Conservation (phyloP, 495 filamentous ascomycete genomes). For the Xylaria curta region DNA sequence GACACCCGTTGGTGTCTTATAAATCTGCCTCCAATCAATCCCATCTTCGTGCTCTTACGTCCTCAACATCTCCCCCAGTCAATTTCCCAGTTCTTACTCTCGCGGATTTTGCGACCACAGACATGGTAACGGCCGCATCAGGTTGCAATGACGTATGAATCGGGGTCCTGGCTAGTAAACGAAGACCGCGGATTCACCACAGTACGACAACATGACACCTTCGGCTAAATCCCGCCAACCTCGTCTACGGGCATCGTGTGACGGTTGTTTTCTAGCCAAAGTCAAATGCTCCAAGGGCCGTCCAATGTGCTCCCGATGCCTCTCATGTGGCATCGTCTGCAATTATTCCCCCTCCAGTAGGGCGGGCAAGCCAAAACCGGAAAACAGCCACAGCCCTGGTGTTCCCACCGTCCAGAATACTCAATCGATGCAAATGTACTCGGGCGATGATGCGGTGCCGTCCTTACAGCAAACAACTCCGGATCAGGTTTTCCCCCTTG, state of each 20-base stretch:
- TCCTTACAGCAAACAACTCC: slow-evolving; percentile 30
- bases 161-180: neutral
- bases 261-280: slow-evolving; percentile 62
- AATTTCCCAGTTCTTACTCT: neutral
- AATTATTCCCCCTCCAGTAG: slow-evolving; percentile 58
- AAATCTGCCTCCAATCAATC: neutral
- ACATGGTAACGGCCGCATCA: neutral
- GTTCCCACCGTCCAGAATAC: slow-evolving; percentile 9
- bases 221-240: slow-evolving; percentile 46
- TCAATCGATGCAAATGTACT: slow-evolving; percentile 29
- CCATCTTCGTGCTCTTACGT: neutral
- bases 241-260: slow-evolving; percentile 58
- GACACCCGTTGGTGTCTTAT: neutral
- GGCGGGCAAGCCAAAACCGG: slow-evolving; percentile 52
- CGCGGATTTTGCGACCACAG: neutral
- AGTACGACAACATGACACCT: slow-evolving; percentile 38
- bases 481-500: slow-evolving; percentile 31
- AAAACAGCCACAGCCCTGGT: slow-evolving; percentile 38
- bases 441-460: slow-evolving; percentile 41
- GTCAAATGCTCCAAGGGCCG: slow-evolving; percentile 60
- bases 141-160: neutral
- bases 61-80: neutral
- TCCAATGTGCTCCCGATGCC: slow-evolving; percentile 57
- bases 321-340: slow-evolving; percentile 54
- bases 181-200: neutral